phyloP scores from a whole-genome alignment of 768 basidiomycete species.

The Crepidotus variabilis region DNA sequence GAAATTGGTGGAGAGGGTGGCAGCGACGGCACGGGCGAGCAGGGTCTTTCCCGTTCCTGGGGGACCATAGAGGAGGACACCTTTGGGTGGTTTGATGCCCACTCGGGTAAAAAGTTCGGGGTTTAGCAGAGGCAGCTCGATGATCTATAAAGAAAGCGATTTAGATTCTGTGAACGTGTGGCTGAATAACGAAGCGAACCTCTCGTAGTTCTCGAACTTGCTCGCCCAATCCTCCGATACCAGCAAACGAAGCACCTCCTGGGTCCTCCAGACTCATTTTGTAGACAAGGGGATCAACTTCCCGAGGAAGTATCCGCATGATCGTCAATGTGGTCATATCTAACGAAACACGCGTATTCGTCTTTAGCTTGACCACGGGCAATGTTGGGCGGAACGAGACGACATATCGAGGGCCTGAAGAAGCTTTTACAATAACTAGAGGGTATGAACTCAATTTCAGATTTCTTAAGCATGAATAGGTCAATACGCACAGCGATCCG shows the following conservation, averaged over 20 bases:
- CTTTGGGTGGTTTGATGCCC: constrained; percentile 94
- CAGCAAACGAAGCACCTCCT: constrained; percentile 91
- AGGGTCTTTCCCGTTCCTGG: constrained; percentile 97
- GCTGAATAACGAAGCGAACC: constrained; percentile 38
- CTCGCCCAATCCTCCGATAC: constrained; percentile 92
- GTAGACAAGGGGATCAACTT: constrained; percentile 97
- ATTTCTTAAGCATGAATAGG: background rate
- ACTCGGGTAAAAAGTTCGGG: constrained; percentile 95
- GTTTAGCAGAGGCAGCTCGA: constrained; percentile 90
- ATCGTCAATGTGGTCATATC: constrained; percentile 99
- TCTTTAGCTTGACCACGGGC: constrained; percentile 87
- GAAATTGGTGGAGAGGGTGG: constrained; percentile 93
- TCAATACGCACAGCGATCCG: constrained; percentile 81
- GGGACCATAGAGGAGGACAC: constrained; percentile 93
- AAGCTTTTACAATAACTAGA: constrained; percentile 96
- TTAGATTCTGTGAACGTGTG: background rate
- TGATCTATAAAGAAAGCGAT: constrained; percentile 53
- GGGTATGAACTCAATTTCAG: constrained; percentile 1
- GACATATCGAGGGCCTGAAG: constrained; percentile 96
- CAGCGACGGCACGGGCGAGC: constrained; percentile 93
- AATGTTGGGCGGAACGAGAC: constrained; percentile 94
- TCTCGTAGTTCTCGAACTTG: constrained; percentile 97
- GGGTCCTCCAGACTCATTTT: constrained; percentile 99
- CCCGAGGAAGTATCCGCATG: constrained; percentile 96
- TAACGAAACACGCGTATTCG: constrained; percentile 91